Percentiles rank a stretch among this genome's conserved stretches.
Evolutionary conservation across 2,329 filamentous ascomycete genomes (phyloP).

Genomic region (Sclerotinia subarctica): DNA sequence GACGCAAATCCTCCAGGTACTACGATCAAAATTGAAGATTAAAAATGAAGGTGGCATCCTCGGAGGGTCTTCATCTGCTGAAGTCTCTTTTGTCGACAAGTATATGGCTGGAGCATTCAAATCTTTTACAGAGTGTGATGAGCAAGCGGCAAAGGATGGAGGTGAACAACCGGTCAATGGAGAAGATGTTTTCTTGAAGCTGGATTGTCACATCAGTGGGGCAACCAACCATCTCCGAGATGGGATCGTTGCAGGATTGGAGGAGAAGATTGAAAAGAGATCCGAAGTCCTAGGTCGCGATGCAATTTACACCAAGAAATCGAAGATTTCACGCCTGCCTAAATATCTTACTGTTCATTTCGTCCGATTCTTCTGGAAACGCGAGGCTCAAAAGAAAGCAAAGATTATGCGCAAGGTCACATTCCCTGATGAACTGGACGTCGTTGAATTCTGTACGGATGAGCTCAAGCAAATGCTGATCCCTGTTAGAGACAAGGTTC

Average conservation of each 20-base stretch:
- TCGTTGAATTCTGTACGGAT: conserved; percentile 93
- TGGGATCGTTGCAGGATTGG: conserved; percentile 76
- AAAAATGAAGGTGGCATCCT: conserved; percentile 48
- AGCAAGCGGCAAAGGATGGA: conserved; percentile 68
- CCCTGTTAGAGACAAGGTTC: conserved; percentile 93
- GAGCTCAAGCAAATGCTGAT: conserved; percentile 78
- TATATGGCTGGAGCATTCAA: conserved; percentile 84
- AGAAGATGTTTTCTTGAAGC: conserved; percentile 79
- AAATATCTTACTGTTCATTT: conserved; percentile 98
- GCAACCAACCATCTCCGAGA: conserved; percentile 88
- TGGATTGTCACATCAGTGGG: conserved; percentile 91
- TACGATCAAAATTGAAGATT: conserved; percentile 73
- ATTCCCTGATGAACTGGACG: conserved; percentile 89
- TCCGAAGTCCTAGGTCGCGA: conserved; percentile 75
- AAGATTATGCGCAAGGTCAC: conserved; percentile 99
- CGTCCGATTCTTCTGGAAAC: conserved; percentile 97
- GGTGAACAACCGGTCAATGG: conserved; percentile 67
- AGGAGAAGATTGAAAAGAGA: conserved; percentile 87
- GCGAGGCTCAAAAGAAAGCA: conserved; percentile 93
- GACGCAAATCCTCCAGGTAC: conserved; percentile 86
- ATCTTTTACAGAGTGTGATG: conserved; percentile 77
- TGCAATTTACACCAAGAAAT: conserved; percentile 83
- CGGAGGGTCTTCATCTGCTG: conserved; percentile 50
- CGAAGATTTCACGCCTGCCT: conserved; percentile 83
- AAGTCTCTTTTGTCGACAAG: conserved; percentile 78